Evolutionary conservation across 108 stramenopile genomes (phyloP).

Genomic region (Craspedostauros australis): DNA sequence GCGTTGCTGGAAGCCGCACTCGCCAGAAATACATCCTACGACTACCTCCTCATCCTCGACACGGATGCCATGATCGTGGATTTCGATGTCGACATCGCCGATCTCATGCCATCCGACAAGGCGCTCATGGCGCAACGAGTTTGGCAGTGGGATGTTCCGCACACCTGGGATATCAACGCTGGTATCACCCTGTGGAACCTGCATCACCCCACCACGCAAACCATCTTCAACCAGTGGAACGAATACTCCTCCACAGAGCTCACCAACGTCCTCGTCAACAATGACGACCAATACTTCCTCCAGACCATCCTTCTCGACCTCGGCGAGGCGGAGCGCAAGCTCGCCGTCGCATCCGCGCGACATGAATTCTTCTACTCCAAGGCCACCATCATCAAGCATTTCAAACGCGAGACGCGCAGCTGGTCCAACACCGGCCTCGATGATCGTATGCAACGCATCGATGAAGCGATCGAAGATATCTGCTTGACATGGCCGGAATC

Average conservation of each 20-base stretch:
- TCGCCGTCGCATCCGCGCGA: too few species aligned
- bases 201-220: conserved; percentile 6
- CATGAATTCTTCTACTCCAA: conserved; percentile 25
- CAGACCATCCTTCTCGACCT: conserved; percentile 6
- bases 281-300: conserved; percentile 33
- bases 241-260: background rate
- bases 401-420: conserved; percentile 22
- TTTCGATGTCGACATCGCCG: conserved; percentile 21
- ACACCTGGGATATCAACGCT: conserved; percentile 33
- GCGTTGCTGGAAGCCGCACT: conserved; percentile 12
- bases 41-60: conserved; percentile 29
- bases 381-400: conserved; percentile 22
- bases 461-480: conserved; percentile 13
- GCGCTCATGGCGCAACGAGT: conserved; percentile 24
- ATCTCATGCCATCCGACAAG: background rate
- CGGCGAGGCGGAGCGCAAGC: background rate
- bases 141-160: conserved; percentile 6
- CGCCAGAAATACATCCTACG: conserved; percentile 1
- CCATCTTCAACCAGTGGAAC: conserved; percentile 13
- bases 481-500: too few species aligned
- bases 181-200: conserved; percentile 31
- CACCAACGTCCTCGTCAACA: conserved; percentile 9
- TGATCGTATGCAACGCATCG: conserved; percentile 18
- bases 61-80: conserved; percentile 34
- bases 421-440: conserved; percentile 23